phyloP scores from a whole-genome alignment of 257 asterid genomes.

The Coffea canephora region DNA sequence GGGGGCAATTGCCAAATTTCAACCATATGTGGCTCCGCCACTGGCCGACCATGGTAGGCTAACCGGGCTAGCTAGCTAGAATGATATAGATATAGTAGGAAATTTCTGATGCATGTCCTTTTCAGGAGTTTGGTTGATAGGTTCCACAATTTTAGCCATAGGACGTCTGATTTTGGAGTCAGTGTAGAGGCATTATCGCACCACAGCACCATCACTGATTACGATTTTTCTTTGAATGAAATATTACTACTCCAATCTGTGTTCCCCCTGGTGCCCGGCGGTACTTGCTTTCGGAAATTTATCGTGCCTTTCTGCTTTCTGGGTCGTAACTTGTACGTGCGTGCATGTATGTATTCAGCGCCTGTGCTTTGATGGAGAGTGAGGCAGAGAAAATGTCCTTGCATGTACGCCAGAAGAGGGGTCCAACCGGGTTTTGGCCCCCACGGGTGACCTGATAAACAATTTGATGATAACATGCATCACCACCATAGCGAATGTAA shows the following conservation, averaged over 20 bases:
- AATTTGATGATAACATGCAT: too few species aligned
- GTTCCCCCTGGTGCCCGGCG: neutral
- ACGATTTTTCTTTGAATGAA: neutral
- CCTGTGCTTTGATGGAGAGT: neutral
- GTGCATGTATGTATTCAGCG: neutral
- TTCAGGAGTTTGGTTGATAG: neutral
- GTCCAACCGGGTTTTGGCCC: too few species aligned
- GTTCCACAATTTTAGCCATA: neutral
- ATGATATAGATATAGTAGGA: neutral
- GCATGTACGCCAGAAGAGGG: neutral
- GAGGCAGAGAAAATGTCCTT: neutral
- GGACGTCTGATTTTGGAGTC: neutral
- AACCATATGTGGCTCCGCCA: too few species aligned
- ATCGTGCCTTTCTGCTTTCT: neutral
- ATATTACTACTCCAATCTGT: neutral
- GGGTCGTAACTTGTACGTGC: neutral
- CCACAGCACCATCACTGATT: neutral
- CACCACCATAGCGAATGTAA: too few species aligned
- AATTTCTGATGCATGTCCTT: neutral
- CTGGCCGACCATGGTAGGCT: neutral
- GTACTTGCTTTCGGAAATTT: constrained; percentile 1
- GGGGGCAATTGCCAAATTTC: too few species aligned
- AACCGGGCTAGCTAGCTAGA: neutral
- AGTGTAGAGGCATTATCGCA: neutral
- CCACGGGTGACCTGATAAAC: too few species aligned